Conservation (phyloP, 768 basidiomycete genomes). For the Paxillus involutus region DNA sequence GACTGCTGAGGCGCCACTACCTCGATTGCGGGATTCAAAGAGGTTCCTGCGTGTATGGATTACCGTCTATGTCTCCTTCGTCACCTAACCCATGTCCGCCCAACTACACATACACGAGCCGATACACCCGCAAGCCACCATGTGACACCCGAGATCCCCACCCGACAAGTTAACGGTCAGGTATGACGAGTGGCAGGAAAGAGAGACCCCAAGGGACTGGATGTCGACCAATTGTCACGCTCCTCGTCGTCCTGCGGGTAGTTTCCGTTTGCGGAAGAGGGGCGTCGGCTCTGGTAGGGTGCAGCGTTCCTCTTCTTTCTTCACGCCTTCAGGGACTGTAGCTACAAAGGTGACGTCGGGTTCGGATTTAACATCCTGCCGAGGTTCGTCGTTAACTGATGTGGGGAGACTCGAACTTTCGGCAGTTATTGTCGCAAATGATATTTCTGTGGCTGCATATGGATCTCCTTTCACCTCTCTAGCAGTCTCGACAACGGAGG, state of each 20-base stretch:
- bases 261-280: constrained; percentile 35
- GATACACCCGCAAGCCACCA: no score
- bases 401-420: neutral
- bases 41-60: no score
- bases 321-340: constrained; percentile 4
- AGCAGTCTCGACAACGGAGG: neutral
- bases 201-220: no score
- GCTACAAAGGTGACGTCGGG: neutral
- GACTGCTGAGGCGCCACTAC: no score
- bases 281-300: neutral
- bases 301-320: constrained; percentile 5
- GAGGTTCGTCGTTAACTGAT: neutral
- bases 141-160: no score
- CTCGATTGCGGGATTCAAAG: no score
- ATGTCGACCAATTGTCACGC: neutral
- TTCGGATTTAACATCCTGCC: constrained; percentile 1
- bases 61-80: no score
- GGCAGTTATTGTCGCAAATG: neutral
- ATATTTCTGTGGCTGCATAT: constrained; percentile 5
- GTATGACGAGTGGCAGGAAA: no score
- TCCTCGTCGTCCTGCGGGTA: constrained; percentile 8
- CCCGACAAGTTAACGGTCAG: no score
- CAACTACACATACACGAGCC: no score
- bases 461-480: neutral
- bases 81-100: no score